Percentiles rank a stretch among this genome's conserved stretches.
These are phyloP conservation scores for Phlebiopsis flavidoalba DNA, from an alignment of 768 basidiomycete genomes.

Conservation along the genomic window DNA sequence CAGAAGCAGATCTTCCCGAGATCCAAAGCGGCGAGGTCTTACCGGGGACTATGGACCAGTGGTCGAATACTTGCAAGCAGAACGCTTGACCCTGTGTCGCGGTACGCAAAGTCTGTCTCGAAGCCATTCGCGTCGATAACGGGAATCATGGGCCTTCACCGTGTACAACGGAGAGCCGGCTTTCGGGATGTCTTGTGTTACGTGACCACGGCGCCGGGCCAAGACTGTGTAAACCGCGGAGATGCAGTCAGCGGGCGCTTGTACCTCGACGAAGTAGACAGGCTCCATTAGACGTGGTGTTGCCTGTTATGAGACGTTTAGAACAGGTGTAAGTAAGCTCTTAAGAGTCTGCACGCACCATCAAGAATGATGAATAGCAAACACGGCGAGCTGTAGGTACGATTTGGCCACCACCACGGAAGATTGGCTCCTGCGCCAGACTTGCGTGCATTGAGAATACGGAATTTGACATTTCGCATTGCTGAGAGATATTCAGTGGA, in stretches of 20 bases:
- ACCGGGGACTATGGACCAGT: constrained; percentile 99
- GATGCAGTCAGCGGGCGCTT: constrained; percentile 97
- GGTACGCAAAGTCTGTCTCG: constrained; percentile 94
- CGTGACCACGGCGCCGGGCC: constrained; percentile 97
- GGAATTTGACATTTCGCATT: constrained; percentile 98
- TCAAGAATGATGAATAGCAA: constrained; percentile 98
- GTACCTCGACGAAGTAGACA: constrained; percentile 98
- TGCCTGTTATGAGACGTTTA: constrained; percentile 46
- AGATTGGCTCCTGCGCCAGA: constrained; percentile 93
- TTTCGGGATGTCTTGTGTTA: constrained; percentile 97
- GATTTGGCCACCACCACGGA: constrained; percentile 96
- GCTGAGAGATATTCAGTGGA: constrained; percentile 41
- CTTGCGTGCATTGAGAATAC: constrained; percentile 87
- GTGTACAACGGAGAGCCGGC: constrained; percentile 97
- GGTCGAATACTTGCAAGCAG: constrained; percentile 95
- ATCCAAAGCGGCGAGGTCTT: constrained; percentile 22
- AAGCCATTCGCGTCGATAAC: constrained; percentile 99
- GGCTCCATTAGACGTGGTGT: constrained; percentile 96
- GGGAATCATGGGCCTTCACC: constrained; percentile 95
- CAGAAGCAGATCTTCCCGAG: constrained; percentile 2
- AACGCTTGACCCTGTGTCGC: constrained; percentile 99
- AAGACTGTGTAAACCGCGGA: constrained; percentile 98
- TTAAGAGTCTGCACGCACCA: constrained; percentile 51
- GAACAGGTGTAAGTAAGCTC: not conserved
- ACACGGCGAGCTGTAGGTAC: constrained; percentile 98